phyloP scores from a whole-genome alignment of 176 grass and related monocot species.

The Triticum dicoccoides region DNA sequence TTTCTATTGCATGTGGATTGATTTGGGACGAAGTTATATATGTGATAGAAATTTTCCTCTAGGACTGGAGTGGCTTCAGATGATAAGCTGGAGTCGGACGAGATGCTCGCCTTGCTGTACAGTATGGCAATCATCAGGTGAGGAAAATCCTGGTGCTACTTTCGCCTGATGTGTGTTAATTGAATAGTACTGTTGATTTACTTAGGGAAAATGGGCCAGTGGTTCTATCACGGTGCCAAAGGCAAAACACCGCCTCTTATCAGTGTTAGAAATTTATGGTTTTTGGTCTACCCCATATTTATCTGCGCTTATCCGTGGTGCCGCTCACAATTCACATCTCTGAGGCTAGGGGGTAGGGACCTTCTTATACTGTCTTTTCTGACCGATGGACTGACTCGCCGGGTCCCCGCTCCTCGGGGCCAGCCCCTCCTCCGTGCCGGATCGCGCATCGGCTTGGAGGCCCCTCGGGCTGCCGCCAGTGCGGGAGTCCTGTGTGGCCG shows the following conservation, averaged over 20 bases:
- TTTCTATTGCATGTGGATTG: neutral
- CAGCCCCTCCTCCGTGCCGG: too few species aligned
- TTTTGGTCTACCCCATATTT: too few species aligned
- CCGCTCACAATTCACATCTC: too few species aligned
- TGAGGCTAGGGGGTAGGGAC: too few species aligned
- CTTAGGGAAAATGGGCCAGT: neutral
- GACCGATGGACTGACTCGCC: too few species aligned
- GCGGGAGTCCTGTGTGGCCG: too few species aligned
- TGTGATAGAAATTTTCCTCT: slow-evolving; percentile 8
- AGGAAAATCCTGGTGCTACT: neutral
- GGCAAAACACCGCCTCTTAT: neutral
- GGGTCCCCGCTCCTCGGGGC: too few species aligned
- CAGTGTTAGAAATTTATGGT: too few species aligned
- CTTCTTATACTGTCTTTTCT: too few species aligned
- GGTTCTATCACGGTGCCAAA: neutral
- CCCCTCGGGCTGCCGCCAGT: too few species aligned
- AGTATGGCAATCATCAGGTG: slow-evolving; percentile 86
- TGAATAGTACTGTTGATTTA: neutral
- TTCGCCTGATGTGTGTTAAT: neutral
- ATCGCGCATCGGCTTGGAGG: too few species aligned
- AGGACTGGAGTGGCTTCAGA: slow-evolving; percentile 42
- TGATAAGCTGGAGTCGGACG: slow-evolving; percentile 48
- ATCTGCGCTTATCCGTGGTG: too few species aligned
- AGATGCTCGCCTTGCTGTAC: slow-evolving; percentile 87
- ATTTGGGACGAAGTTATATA: slow-evolving; percentile 1